A percentile compares a stretch with the other conserved stretches of the same genome.
Conservation (phyloP, 441 rosid genomes). For the Francoa sonchifolia region DNA sequence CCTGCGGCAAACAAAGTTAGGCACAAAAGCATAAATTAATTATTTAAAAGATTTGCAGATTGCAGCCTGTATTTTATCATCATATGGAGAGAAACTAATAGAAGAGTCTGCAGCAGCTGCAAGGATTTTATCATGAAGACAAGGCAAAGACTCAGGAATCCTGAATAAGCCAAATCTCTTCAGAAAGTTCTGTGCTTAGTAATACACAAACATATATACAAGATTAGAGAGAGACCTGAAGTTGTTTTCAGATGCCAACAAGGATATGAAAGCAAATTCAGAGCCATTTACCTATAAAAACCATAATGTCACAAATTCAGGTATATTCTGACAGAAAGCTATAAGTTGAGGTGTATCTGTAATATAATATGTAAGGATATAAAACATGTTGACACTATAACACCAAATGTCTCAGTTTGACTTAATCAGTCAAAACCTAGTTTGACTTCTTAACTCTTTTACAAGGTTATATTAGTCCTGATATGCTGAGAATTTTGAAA, state of each 20-base stretch:
- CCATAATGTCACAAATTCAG: constrained; percentile 7
- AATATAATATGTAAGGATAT: neutral
- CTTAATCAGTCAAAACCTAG: too few relatives aligned
- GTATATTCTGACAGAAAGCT: neutral
- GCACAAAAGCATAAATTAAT: too few relatives aligned
- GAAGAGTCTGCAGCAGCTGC: constrained; percentile 55
- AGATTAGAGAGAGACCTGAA: constrained; percentile 51
- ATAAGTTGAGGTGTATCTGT: neutral
- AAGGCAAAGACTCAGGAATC: constrained; percentile 49
- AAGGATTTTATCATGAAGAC: constrained; percentile 58
- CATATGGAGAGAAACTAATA: constrained; percentile 26
- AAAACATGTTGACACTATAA: neutral
- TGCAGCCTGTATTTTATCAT: constrained; percentile 42
- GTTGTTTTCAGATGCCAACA: constrained; percentile 39
- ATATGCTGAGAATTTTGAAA: too few relatives aligned
- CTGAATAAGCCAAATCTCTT: constrained; percentile 18
- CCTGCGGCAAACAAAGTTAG: too few relatives aligned
- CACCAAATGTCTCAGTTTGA: too few relatives aligned
- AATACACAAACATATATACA: constrained; percentile 2
- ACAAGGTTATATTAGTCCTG: too few relatives aligned
- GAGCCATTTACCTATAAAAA: constrained; percentile 47
- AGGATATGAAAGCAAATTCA: constrained; percentile 60
- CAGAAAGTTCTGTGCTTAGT: neutral
- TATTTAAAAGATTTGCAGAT: too few relatives aligned
- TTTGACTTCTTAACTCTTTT: too few relatives aligned